Evolutionary conservation across 495 filamentous ascomycete species (phyloP).

Genomic region (Hyaloscypha finlandica): DNA sequence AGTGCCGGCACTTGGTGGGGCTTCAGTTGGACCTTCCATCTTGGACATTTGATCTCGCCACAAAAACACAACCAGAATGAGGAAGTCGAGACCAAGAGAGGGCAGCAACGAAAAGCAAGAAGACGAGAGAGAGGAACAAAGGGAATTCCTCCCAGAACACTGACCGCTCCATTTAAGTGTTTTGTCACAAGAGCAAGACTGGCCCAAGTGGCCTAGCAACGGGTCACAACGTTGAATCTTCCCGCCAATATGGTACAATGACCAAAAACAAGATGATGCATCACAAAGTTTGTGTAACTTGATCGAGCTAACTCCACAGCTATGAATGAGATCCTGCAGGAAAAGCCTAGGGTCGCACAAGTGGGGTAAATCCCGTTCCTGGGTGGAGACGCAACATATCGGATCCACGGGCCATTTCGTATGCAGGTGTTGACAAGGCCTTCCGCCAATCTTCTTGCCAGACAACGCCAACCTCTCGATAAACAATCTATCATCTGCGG

Average conservation of each 20-base stretch:
- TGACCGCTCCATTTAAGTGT: neutral
- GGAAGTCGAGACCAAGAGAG: neutral
- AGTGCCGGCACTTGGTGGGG: slow-evolving; percentile 5
- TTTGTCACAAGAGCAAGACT: neutral
- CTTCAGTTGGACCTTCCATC: slow-evolving; percentile 9
- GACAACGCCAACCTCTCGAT: neutral
- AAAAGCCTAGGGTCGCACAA: slow-evolving; percentile 12
- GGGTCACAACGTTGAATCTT: slow-evolving; percentile 1
- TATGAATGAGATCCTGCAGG: slow-evolving; percentile 13
- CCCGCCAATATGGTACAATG: neutral
- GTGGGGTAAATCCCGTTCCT: neutral
- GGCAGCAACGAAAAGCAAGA: neutral
- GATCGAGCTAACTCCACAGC: neutral
- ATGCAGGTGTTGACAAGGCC: neutral
- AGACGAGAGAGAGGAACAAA: neutral
- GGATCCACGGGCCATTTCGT: neutral
- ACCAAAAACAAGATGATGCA: slow-evolving; percentile 1
- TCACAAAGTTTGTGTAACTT: slow-evolving; percentile 3
- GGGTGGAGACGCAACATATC: neutral
- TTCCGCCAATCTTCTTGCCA: no score
- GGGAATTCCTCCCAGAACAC: neutral
- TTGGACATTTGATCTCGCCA: neutral
- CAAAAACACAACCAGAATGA: neutral
- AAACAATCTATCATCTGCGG: neutral
- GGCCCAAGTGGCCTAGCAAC: neutral